Percentiles rank a stretch among this genome's conserved stretches.
These are phyloP conservation scores for Bipolaris oryzae DNA, from an alignment of 2,329 filamentous ascomycete species.

Conservation along the genomic window DNA sequence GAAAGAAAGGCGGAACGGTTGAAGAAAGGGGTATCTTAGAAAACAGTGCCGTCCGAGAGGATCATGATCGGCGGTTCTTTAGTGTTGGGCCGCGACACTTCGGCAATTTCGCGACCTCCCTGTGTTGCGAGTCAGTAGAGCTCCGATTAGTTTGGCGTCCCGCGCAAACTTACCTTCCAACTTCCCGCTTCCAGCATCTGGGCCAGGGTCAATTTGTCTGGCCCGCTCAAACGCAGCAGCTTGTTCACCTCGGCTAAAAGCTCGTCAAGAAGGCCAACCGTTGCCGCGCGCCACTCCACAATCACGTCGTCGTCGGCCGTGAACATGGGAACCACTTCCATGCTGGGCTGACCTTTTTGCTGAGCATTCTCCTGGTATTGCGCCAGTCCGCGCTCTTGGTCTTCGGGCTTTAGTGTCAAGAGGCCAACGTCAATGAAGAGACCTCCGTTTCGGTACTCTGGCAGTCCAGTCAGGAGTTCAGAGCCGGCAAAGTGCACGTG, in stretches of 20 bases:
- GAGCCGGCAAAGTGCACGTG: conserved; percentile 80
- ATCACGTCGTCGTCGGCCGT: conserved; percentile 76
- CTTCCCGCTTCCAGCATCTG: conserved; percentile 95
- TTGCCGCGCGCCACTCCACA: conserved; percentile 78
- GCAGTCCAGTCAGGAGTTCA: conserved; percentile 84
- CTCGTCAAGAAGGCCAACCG: conserved; percentile 75
- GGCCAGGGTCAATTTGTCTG: conserved; percentile 74
- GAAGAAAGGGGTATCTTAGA: conserved; percentile 63
- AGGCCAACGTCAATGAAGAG: conserved; percentile 86
- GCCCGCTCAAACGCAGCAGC: conserved; percentile 69
- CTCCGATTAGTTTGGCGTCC: not conserved
- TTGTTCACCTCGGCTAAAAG: conserved; percentile 72
- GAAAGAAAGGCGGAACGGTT: conserved; percentile 32
- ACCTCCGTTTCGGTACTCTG: conserved; percentile 91
- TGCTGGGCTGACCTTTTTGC: conserved; percentile 71
- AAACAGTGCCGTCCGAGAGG: conserved; percentile 93
- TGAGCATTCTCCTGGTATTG: conserved; percentile 73
- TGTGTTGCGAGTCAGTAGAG: conserved; percentile 37
- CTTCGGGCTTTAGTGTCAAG: conserved; percentile 73
- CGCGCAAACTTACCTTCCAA: conserved; percentile 79
- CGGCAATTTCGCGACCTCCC: conserved; percentile 94
- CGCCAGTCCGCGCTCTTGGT: conserved; percentile 72
- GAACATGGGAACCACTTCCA: conserved; percentile 77
- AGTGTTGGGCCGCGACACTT: conserved; percentile 93
- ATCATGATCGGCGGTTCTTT: conserved; percentile 97